Conservation (phyloP, 768 basidiomycete species). For the Tulasnella sp. region DNA sequence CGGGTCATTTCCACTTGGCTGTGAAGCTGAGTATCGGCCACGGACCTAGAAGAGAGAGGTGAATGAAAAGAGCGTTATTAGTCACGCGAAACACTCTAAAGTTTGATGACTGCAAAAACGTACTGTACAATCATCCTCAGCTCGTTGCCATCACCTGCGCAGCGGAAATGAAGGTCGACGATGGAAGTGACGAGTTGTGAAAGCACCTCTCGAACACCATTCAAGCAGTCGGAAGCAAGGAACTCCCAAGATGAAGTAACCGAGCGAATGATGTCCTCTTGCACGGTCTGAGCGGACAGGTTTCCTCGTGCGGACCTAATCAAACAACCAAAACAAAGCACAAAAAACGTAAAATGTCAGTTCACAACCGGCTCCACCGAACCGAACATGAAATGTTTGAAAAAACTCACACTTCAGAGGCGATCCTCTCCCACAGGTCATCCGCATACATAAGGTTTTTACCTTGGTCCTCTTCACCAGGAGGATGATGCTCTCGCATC, state of each 20-base stretch:
- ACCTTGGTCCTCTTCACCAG: neutral
- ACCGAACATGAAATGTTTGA: neutral
- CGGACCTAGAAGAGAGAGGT: constrained; percentile 5
- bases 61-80: neutral
- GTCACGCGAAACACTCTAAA: neutral
- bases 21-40: neutral
- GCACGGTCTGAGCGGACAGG: neutral
- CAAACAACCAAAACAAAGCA: neutral
- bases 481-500: neutral
- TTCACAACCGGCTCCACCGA: neutral
- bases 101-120: neutral
- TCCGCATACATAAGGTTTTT: constrained; percentile 10
- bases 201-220: constrained; percentile 11
- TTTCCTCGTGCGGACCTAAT: neutral
- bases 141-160: constrained; percentile 20
- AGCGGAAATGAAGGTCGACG: constrained; percentile 17
- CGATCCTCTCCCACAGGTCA: constrained; percentile 11
- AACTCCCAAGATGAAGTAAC: constrained; percentile 10
- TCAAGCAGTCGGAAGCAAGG: constrained; percentile 1
- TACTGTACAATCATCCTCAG: constrained; percentile 17
- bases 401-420: neutral
- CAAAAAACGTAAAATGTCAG: neutral
- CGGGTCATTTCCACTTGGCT: neutral
- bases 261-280: constrained; percentile 18
- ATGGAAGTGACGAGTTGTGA: constrained; percentile 14